Evolutionary conservation across 169 alveolate genomes (phyloP).

Genomic region (Plasmodium yoelii): DNA sequence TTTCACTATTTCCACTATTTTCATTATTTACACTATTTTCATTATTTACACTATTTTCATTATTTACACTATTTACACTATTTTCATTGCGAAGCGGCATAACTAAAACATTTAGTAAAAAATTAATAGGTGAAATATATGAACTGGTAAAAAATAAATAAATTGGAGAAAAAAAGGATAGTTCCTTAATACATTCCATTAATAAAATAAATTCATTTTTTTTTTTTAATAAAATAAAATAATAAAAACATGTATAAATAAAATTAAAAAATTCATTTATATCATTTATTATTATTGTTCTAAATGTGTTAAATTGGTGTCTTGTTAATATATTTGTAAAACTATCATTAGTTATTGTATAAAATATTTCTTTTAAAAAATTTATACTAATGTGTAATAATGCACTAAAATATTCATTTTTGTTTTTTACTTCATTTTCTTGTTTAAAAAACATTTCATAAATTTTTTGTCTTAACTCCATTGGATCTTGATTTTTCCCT

Average conservation of each 20-base stretch:
- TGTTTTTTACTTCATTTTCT: background rate
- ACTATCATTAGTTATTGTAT: slow-evolving; percentile 38
- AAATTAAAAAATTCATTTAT: slow-evolving; percentile 35
- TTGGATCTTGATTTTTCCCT: background rate
- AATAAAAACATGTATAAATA: slow-evolving; percentile 20
- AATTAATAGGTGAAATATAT: slow-evolving; percentile 21
- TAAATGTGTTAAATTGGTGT: slow-evolving; percentile 23
- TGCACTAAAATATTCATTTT: slow-evolving; percentile 7
- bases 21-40: no score
- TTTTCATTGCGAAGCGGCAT: no score
- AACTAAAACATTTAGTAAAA: slow-evolving; percentile 19
- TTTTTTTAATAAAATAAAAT: slow-evolving; percentile 11
- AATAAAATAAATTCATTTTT: slow-evolving; percentile 27
- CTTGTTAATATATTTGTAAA: slow-evolving; percentile 9
- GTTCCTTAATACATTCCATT: slow-evolving; percentile 51
- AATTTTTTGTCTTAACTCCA: background rate
- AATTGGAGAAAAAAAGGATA: slow-evolving; percentile 56
- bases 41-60: no score
- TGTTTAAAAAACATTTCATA: background rate
- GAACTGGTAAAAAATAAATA: slow-evolving; percentile 24
- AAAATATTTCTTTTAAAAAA: slow-evolving; percentile 49
- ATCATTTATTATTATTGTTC: slow-evolving; percentile 27
- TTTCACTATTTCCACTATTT: no score
- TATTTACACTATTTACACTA: no score
- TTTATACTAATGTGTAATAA: slow-evolving; percentile 52